These are phyloP conservation scores for Pseudisothecium myosuroides DNA, from an alignment of 225 moss, liverwort and hornwort species.

Conservation along the genomic window DNA sequence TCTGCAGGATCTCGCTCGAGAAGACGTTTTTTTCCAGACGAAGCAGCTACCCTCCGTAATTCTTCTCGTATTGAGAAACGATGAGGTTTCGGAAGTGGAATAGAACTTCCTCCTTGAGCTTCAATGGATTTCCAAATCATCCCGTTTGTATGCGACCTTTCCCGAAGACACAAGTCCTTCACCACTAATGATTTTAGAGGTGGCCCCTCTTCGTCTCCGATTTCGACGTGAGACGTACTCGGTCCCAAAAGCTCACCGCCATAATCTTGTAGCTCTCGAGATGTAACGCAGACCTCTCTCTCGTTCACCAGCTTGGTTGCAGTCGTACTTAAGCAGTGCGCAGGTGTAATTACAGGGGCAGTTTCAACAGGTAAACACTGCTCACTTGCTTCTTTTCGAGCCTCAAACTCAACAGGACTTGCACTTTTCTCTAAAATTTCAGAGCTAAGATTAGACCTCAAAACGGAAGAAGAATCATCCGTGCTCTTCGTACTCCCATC, in stretches of 20 bases:
- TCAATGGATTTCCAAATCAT: conserved; percentile 15
- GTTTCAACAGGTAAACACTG: neutral
- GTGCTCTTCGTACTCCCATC: conserved; percentile 23
- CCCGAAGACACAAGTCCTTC: neutral
- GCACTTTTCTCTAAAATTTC: conserved; percentile 7
- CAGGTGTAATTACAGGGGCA: neutral
- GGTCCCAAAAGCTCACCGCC: conserved; percentile 1
- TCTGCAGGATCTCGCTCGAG: conserved; percentile 3
- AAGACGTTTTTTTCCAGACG: conserved; percentile 5
- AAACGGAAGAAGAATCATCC: conserved; percentile 17
- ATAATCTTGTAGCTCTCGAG: conserved; percentile 21
- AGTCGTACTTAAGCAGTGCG: conserved; percentile 8
- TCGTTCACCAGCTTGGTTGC: neutral
- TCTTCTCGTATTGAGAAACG: conserved; percentile 12
- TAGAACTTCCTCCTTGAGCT: conserved; percentile 13
- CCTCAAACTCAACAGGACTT: neutral
- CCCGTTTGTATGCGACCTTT: neutral
- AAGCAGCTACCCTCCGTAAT: conserved; percentile 16
- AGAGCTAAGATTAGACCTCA: conserved; percentile 7
- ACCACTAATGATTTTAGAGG: neutral
- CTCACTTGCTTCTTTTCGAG: neutral
- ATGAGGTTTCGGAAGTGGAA: neutral
- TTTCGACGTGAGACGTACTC: neutral
- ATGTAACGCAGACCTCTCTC: conserved; percentile 25
- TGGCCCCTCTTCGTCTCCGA: conserved; percentile 1